Base-by-base conservation (phyloP, 83 land plant genomes). In the Larix sibirica region DNA sequence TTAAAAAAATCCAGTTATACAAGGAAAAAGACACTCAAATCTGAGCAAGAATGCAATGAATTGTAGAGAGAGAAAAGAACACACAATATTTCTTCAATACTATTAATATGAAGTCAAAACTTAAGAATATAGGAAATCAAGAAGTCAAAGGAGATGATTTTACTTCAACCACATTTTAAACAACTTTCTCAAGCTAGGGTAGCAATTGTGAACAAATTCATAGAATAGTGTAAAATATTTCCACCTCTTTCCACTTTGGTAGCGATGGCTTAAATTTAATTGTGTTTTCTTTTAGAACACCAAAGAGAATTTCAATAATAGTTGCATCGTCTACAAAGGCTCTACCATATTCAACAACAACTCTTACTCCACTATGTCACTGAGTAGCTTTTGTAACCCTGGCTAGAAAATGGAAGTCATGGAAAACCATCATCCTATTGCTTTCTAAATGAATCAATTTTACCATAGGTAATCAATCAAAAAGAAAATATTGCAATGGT, bases 231-330 rank as follows among this genome's bases (percentile, higher is more conserved):
- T n/a, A n/a, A n/a, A n/a, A 80, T 36, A 96, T 93, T 31, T 97
- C 98, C 70, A 85, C 44, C 56, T 84, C 87, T 80, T 96, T 96
- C 98, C 98, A 96, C n/a, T 91, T 90, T 8, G 98, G 98, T 44
- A 96, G 81, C 74, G 85, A 83, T 13, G 98, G 98, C 81, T 93
- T 94, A 86, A 96, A 96, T 33, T 85, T 81, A 62, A 95, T 91
- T 24, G 88, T 56, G 70, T 94, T 89, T 18, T 94, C 90, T 84
- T 96, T 94, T 26, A 96, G 90, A 70, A 96, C 91, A 3, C 98
- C 98, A 42, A 94, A 60, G 1, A 97, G 98, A 18, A 93, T 89
- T 10, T 97, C 94, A 9, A 96, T 62, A 59, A 96, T 86, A 47
- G 89, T 95, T 76, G 98, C 96, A 90, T 96, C 96, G 9, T 97